phyloP scores from a whole-genome alignment of 2,329 filamentous ascomycete species.

The Pseudocercospora eumusae region DNA sequence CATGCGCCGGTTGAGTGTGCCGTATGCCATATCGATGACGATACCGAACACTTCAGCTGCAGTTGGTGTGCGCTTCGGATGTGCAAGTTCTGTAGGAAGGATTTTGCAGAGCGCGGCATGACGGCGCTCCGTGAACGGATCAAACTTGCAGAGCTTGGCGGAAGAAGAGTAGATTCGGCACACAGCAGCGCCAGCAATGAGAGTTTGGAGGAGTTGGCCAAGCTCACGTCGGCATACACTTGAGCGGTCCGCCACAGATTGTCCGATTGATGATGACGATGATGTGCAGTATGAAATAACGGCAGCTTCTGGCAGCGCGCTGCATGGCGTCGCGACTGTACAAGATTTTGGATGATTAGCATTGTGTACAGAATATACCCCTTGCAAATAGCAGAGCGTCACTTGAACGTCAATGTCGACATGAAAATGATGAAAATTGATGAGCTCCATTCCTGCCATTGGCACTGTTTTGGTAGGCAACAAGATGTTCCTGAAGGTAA shows the following conservation, averaged over 20 bases:
- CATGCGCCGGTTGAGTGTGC: conserved; percentile 40
- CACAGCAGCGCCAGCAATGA: conserved; percentile 16
- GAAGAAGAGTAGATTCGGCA: conserved; percentile 12
- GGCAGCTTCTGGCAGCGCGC: conserved; percentile 3
- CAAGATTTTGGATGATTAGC: conserved; percentile 2
- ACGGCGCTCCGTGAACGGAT: conserved; percentile 30
- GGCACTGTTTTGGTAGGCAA: not conserved
- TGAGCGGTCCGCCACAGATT: not conserved
- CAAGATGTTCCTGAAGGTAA: not conserved
- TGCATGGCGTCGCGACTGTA: not conserved
- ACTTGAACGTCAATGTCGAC: not conserved
- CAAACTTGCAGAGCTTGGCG: conserved; percentile 22
- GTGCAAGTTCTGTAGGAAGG: conserved; percentile 34
- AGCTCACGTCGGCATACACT: conserved; percentile 6
- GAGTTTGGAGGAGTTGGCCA: conserved; percentile 15
- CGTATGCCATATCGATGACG: conserved; percentile 39
- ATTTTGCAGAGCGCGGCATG: conserved; percentile 30
- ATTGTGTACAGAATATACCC: not conserved
- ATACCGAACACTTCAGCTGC: conserved; percentile 37
- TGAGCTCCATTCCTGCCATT: not conserved
- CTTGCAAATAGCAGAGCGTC: conserved; percentile 4
- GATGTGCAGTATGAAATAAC: conserved; percentile 1
- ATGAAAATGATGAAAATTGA: not conserved
- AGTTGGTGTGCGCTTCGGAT: conserved; percentile 39
- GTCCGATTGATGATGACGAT: not conserved